Conservation (phyloP, 2,329 filamentous ascomycete genomes). For the Epichloe gansuensis region DNA sequence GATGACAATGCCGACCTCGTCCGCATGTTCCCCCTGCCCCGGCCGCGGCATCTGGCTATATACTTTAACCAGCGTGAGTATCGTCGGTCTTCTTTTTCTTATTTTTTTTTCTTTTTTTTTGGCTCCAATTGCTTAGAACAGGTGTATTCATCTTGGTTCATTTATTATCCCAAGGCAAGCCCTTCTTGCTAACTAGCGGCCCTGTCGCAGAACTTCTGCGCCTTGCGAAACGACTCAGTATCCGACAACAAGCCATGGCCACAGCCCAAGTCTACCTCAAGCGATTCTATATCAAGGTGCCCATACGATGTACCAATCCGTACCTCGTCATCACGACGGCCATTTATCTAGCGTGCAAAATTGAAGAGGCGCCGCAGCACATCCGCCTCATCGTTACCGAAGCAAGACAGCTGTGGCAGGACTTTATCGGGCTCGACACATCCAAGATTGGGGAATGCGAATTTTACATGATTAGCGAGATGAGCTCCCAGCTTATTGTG, state of each 20-base stretch:
- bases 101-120: neutral
- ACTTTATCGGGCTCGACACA: slow-evolving; percentile 62
- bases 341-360: slow-evolving; percentile 91
- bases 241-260: slow-evolving; percentile 83
- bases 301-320: slow-evolving; percentile 84
- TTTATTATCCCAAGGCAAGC: neutral
- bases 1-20: slow-evolving; percentile 63
- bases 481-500: slow-evolving; percentile 78
- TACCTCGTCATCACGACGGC: slow-evolving; percentile 89
- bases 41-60: slow-evolving; percentile 70
- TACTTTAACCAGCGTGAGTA: slow-evolving; percentile 78
- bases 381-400: slow-evolving; percentile 84
- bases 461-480: slow-evolving; percentile 81
- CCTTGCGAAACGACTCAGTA: slow-evolving; percentile 68
- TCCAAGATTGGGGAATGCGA: slow-evolving; percentile 86
- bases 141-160: neutral
- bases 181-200: neutral
- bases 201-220: slow-evolving; percentile 55
- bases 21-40: slow-evolving; percentile 70
- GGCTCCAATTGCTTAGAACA: neutral
- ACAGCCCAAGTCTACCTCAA: slow-evolving; percentile 93
- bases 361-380: slow-evolving; percentile 94
- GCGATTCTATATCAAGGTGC: slow-evolving; percentile 81
- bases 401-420: slow-evolving; percentile 73
- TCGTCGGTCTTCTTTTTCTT: neutral